Evolutionary conservation across 2,329 filamentous ascomycete species (phyloP).

Genomic region (Fusarium hostae): DNA sequence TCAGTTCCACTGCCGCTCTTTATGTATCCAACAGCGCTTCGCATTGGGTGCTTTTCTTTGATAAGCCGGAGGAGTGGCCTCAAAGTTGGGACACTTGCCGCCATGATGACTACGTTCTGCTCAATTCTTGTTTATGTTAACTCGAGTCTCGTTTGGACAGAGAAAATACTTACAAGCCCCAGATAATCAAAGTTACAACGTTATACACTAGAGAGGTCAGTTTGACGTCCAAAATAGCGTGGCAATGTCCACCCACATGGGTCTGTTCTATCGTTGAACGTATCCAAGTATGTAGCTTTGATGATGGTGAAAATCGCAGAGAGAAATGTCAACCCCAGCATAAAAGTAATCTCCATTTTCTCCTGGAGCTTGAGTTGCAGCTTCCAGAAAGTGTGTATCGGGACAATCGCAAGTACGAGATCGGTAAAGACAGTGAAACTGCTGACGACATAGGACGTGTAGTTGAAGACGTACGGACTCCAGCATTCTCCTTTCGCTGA

Average conservation of each 20-base stretch:
- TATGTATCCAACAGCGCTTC: background rate
- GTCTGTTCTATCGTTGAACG: background rate
- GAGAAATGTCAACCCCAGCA: constrained; percentile 17
- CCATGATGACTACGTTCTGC: constrained; percentile 28
- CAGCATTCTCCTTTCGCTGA: background rate
- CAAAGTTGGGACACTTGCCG: constrained; percentile 10
- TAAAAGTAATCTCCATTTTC: constrained; percentile 22
- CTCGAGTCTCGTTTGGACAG: too few relatives aligned
- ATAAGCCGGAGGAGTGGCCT: constrained; percentile 11
- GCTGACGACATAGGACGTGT: constrained; percentile 26
- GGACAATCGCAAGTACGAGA: constrained; percentile 10
- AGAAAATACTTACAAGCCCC: constrained; percentile 10
- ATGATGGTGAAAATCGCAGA: constrained; percentile 15
- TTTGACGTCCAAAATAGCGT: too few relatives aligned
- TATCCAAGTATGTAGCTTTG: constrained; percentile 7
- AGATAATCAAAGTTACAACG: constrained; percentile 5
- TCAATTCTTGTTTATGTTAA: constrained; percentile 9
- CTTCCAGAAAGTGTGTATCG: constrained; percentile 15
- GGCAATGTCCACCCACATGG: background rate
- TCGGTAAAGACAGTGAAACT: constrained; percentile 23
- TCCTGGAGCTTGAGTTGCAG: constrained; percentile 14
- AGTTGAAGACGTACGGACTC: constrained; percentile 16
- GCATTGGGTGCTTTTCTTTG: background rate
- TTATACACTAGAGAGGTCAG: constrained; percentile 4
- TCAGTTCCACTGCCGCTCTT: background rate